phyloP scores from a whole-genome alignment of 345 rosid genomes.

The Microthlaspi erraticum region DNA sequence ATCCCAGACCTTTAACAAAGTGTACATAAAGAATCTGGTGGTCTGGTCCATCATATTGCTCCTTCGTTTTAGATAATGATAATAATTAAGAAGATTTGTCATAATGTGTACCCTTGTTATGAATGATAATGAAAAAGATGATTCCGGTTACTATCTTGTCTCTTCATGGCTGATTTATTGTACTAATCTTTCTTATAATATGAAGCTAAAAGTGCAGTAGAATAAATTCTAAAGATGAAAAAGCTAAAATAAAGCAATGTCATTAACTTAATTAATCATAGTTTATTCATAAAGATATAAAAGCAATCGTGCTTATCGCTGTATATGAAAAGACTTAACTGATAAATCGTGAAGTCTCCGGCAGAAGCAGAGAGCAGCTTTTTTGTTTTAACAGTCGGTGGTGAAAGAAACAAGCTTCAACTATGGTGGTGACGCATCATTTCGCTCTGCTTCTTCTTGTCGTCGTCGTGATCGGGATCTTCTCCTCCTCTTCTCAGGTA shows the following conservation, averaged over 20 bases:
- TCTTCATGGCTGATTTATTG: not conserved
- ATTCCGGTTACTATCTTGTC: not conserved
- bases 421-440: conserved; percentile 44
- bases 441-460: conserved; percentile 36
- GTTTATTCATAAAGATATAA: not conserved
- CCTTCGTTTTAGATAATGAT: conserved; percentile 33
- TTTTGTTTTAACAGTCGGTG: conserved; percentile 17
- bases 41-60: not conserved
- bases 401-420: conserved; percentile 2
- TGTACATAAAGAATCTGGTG: conserved; percentile 47
- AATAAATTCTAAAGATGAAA: no score
- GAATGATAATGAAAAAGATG: not conserved
- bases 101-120: conserved; percentile 32
- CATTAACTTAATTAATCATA: not conserved
- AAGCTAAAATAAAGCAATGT: not conserved
- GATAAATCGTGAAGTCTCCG: not conserved
- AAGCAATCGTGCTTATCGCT: not conserved
- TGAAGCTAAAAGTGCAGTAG: no score
- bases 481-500: conserved; percentile 42
- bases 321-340: not conserved
- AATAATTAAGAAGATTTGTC: conserved; percentile 17
- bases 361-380: not conserved
- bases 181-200: no score
- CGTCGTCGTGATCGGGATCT: conserved; percentile 16
- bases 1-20: conserved; percentile 42